phyloP scores from a whole-genome alignment of 306 rosid genomes.

The Fragaria ananassa region DNA sequence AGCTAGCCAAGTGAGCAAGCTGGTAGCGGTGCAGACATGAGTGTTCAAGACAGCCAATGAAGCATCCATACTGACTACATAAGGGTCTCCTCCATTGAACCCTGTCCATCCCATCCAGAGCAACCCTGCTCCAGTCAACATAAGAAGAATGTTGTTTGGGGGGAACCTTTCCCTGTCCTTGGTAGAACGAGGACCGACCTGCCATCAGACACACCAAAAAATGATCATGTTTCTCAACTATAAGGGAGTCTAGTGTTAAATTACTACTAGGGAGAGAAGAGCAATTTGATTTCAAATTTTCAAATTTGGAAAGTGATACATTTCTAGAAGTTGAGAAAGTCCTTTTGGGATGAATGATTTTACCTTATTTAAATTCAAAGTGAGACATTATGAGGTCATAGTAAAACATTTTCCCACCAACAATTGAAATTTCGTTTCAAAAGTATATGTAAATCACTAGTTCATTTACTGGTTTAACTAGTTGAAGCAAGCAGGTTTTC shows the following conservation, averaged over 20 bases:
- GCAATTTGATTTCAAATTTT: not conserved
- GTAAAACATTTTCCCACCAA: not conserved
- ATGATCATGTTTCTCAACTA: not conserved
- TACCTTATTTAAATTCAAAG: not conserved
- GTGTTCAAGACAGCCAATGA: constrained; percentile 45
- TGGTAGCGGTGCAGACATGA: constrained; percentile 47
- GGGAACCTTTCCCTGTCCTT: constrained; percentile 48
- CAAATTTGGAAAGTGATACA: not conserved
- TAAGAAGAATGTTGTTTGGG: constrained; percentile 45
- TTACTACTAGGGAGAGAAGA: not conserved
- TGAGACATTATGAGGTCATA: not conserved
- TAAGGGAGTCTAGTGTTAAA: not conserved
- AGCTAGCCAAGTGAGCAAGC: constrained; percentile 45
- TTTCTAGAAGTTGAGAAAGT: not conserved
- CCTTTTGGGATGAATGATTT: no score
- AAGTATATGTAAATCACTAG: not conserved
- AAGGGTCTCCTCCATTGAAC: constrained; percentile 49
- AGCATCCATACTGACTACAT: constrained; percentile 40
- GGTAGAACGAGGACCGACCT: constrained; percentile 43
- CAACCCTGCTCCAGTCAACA: constrained; percentile 48
- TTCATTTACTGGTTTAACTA: not conserved
- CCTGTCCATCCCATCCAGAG: constrained; percentile 57
- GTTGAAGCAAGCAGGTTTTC: not conserved
- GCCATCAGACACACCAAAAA: constrained; percentile 1
- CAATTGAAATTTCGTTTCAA: not conserved